Conservation (phyloP, 1,284 basidiomycete species). For the Boletus mariae region DNA sequence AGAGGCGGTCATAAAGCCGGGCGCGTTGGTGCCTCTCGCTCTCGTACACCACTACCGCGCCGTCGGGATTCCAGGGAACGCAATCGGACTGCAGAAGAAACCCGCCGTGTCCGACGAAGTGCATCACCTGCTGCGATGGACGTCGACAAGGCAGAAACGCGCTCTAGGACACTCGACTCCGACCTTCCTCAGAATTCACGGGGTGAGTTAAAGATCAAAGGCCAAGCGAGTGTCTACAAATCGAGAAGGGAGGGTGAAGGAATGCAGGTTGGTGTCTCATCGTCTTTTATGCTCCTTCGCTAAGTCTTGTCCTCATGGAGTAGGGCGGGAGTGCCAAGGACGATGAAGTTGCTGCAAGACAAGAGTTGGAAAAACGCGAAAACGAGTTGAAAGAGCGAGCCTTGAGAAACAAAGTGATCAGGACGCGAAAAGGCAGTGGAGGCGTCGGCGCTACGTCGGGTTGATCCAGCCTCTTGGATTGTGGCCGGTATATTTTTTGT, state of each 20-base stretch:
- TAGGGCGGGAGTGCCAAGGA: constrained; percentile 17
- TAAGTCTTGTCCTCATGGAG: constrained; percentile 16
- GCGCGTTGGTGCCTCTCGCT: constrained; percentile 26
- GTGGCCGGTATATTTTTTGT: constrained; percentile 22
- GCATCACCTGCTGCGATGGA: constrained; percentile 39
- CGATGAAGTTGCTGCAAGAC: constrained; percentile 13
- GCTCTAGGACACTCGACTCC: constrained; percentile 26
- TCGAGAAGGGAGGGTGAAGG: constrained; percentile 46
- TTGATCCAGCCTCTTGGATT: constrained; percentile 13
- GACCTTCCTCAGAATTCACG: constrained; percentile 34
- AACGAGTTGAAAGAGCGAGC: constrained; percentile 75
- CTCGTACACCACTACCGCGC: constrained; percentile 25
- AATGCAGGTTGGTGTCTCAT: constrained; percentile 26
- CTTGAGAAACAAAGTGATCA: constrained; percentile 75
- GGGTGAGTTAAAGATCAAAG: constrained; percentile 67
- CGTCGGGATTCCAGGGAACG: constrained; percentile 32
- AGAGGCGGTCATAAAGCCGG: constrained; percentile 33
- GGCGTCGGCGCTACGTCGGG: constrained; percentile 15
- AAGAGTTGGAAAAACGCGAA: constrained; percentile 58
- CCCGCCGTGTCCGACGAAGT: constrained; percentile 25
- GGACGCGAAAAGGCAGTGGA: constrained; percentile 53
- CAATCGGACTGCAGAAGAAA: constrained; percentile 20
- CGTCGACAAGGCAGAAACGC: constrained; percentile 35
- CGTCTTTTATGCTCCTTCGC: constrained; percentile 2
- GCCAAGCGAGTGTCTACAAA: constrained; percentile 52